Evolutionary conservation across 2,329 filamentous ascomycete genomes (phyloP).

Genomic region (Paecilomyces dactylethromorphus): DNA sequence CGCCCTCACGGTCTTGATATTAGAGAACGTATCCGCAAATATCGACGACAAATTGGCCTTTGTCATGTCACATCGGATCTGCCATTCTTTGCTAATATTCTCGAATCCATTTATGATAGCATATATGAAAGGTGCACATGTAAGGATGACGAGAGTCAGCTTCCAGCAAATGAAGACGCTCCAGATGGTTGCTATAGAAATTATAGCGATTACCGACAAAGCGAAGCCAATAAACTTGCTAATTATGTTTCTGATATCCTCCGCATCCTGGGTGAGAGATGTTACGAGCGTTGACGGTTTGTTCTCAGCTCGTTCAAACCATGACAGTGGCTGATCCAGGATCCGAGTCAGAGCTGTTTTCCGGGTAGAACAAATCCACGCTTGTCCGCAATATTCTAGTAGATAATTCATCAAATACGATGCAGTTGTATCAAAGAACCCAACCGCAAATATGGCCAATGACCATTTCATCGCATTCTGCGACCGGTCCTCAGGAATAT

Average conservation of each 20-base stretch:
- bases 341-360: conserved; percentile 61
- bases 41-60: conserved; percentile 46
- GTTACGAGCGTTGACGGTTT: conserved; percentile 58
- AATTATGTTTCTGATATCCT: conserved; percentile 80
- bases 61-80: conserved; percentile 59
- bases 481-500: conserved; percentile 44
- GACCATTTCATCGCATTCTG: conserved; percentile 59
- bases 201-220: conserved; percentile 61
- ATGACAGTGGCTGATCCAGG: conserved; percentile 67
- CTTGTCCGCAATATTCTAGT: conserved; percentile 64
- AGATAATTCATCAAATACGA: conserved; percentile 63
- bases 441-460: conserved; percentile 61
- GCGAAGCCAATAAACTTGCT: conserved; percentile 69
- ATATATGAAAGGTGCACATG: conserved; percentile 62
- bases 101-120: conserved; percentile 61
- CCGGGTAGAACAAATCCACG: conserved; percentile 70
- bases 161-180: conserved; percentile 70
- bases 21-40: conserved; percentile 58
- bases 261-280: conserved; percentile 71
- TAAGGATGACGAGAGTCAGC: conserved; percentile 68
- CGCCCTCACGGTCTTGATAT: conserved; percentile 71
- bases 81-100: conserved; percentile 63
- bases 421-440: conserved; percentile 58
- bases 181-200: conserved; percentile 65
- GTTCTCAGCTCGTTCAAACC: conserved; percentile 68